Percentiles rank a stretch among this genome's conserved stretches.
phyloP scores from a whole-genome alignment of 805 yeast genomes.

The Metschnikowia baotianmanensis region DNA sequence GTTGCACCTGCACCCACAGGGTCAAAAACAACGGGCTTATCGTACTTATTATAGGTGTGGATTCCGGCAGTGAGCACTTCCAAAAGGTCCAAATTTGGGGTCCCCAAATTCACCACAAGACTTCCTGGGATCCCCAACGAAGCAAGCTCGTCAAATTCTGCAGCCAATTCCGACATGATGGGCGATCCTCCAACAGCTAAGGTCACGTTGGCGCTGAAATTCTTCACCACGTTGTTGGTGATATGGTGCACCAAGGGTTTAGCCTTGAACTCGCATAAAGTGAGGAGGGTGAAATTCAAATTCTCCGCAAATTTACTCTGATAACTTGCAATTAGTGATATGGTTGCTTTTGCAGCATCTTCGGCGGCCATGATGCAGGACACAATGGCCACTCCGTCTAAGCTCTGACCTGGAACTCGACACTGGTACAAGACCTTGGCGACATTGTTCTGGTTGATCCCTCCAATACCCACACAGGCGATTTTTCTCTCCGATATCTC shows the following conservation, averaged over 20 bases:
- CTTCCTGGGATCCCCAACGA: constrained; percentile 46
- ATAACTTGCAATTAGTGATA: constrained; percentile 29
- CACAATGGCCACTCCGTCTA: constrained; percentile 88
- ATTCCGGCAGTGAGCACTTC: constrained; percentile 51
- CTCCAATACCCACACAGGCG: constrained; percentile 77
- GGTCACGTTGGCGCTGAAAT: constrained; percentile 83
- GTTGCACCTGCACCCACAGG: constrained; percentile 96
- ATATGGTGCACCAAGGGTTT: constrained; percentile 81
- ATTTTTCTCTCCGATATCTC: constrained; percentile 30
- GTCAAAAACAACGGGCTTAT: constrained; percentile 71
- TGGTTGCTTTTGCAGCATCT: constrained; percentile 54
- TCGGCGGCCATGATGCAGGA: constrained; percentile 73
- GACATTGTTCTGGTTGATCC: constrained; percentile 63
- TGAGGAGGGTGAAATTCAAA: not conserved
- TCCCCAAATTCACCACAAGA: constrained; percentile 73
- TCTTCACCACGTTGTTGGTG: constrained; percentile 85
- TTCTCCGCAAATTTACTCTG: constrained; percentile 21
- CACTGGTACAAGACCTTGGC: constrained; percentile 54
- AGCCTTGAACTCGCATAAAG: not conserved
- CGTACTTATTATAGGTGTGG: constrained; percentile 51
- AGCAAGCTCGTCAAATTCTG: constrained; percentile 69
- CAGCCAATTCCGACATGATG: constrained; percentile 73
- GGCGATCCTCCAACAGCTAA: constrained; percentile 86
- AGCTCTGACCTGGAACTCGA: constrained; percentile 40
- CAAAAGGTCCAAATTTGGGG: constrained; percentile 49